Conservation (phyloP, 345 rosid genomes). For the Eutrema heterophyllum region DNA sequence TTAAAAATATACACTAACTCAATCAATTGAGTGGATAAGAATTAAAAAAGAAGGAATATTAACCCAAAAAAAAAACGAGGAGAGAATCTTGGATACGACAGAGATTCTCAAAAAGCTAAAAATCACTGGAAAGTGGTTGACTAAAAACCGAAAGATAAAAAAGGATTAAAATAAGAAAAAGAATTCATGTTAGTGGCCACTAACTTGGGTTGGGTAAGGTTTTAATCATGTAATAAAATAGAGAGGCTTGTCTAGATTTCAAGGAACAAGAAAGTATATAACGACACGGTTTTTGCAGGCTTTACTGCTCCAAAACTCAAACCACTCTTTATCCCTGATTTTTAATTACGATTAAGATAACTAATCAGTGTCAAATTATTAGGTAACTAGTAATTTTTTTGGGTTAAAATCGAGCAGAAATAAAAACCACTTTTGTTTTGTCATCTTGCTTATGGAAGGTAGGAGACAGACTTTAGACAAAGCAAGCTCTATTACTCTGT, state of each 20-base stretch:
- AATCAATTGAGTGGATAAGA: background rate
- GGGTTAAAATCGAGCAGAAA: background rate
- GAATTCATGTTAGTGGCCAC: constrained; percentile 26
- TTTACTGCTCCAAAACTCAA: constrained; percentile 13
- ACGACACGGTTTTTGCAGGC: constrained; percentile 24
- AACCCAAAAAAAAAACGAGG: background rate
- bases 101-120: constrained; percentile 15
- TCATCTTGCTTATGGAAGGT: constrained; percentile 20
- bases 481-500: constrained; percentile 11
- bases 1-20: too few relatives aligned
- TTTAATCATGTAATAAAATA: background rate
- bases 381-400: background rate
- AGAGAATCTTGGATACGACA: constrained; percentile 33
- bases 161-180: background rate
- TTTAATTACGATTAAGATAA: constrained; percentile 19
- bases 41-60: background rate
- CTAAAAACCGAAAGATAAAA: constrained; percentile 19
- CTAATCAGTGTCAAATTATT: constrained; percentile 21
- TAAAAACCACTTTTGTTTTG: background rate
- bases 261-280: constrained; percentile 26
- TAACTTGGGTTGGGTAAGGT: constrained; percentile 17
- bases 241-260: constrained; percentile 10
- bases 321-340: background rate
- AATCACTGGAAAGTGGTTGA: constrained; percentile 25
- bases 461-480: constrained; percentile 16